phyloP scores from a whole-genome alignment of 805 yeast genomes.

The Ogataea degrootiae region DNA sequence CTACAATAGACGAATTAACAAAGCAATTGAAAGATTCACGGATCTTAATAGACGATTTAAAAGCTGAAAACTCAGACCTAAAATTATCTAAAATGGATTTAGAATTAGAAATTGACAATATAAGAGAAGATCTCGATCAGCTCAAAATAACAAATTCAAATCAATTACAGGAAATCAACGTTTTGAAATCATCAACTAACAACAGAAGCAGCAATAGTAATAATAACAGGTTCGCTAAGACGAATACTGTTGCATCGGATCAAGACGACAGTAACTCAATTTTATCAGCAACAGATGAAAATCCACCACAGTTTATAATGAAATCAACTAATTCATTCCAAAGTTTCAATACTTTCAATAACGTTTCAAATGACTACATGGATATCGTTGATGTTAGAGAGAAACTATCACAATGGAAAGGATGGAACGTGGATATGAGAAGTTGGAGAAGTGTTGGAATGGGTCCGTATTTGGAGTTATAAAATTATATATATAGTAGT shows the following conservation, averaged over 20 bases:
- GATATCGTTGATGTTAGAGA: slow-evolving; percentile 54
- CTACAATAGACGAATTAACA: slow-evolving; percentile 31
- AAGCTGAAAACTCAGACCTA: slow-evolving; percentile 23
- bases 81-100: slow-evolving; percentile 27
- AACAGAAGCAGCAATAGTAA: slow-evolving; percentile 1
- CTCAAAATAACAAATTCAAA: too few species aligned
- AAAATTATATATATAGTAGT: slow-evolving; percentile 10
- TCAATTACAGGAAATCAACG: slow-evolving; percentile 21
- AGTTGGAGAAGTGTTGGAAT: slow-evolving; percentile 69
- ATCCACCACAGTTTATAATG: not conserved
- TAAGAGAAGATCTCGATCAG: slow-evolving; percentile 19
- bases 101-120: slow-evolving; percentile 34
- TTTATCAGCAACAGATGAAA: not conserved
- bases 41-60: slow-evolving; percentile 7
- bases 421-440: slow-evolving; percentile 85
- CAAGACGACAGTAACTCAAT: not conserved
- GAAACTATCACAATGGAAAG: slow-evolving; percentile 66
- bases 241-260: slow-evolving; percentile 12
- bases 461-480: slow-evolving; percentile 55
- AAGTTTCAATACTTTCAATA: slow-evolving; percentile 17
- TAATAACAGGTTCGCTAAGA: slow-evolving; percentile 16
- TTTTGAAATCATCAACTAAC: slow-evolving; percentile 16
- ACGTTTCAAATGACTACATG: slow-evolving; percentile 31
- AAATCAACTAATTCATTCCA: slow-evolving; percentile 12
- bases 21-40: slow-evolving; percentile 22